Conservation (phyloP, 805 yeast species). For the Cyberlindnera mrakii region DNA sequence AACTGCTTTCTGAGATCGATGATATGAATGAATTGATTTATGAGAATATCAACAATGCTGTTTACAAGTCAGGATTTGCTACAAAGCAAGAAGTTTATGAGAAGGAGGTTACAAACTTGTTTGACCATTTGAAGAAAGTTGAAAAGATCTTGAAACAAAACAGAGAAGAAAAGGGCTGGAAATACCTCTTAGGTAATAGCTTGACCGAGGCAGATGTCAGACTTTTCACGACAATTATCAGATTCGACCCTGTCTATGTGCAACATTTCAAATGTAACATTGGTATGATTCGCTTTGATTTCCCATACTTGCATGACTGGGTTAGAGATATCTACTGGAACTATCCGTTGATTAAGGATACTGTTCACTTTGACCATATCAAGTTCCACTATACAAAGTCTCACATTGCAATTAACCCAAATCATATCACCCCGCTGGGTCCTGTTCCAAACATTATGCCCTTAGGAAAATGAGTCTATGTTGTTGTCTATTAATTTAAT, state of each 20-base stretch:
- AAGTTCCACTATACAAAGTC: constrained; percentile 87
- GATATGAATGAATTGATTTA: constrained; percentile 78
- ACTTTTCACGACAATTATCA: constrained; percentile 76
- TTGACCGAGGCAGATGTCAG: constrained; percentile 91
- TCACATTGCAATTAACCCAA: constrained; percentile 75
- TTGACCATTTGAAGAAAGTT: constrained; percentile 61
- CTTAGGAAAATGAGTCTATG: constrained; percentile 13
- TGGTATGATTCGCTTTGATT: constrained; percentile 71
- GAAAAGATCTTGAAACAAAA: constrained; percentile 52
- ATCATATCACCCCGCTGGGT: constrained; percentile 80
- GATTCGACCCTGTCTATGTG: constrained; percentile 91
- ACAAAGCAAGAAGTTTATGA: constrained; percentile 79
- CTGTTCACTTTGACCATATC: constrained; percentile 87
- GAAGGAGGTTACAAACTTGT: constrained; percentile 54
- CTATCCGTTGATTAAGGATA: constrained; percentile 61
- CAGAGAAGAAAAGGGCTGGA: constrained; percentile 15
- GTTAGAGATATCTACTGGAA: constrained; percentile 79
- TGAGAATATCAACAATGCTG: constrained; percentile 85
- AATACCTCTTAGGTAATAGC: constrained; percentile 52
- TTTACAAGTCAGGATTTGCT: constrained; percentile 89
- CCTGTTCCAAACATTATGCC: constrained; percentile 74
- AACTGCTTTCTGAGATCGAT: constrained; percentile 54
- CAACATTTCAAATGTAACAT: constrained; percentile 94
- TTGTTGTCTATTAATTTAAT: not conserved
- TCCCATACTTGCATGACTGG: constrained; percentile 78